Base-by-base conservation (phyloP, 2,329 filamentous ascomycete species). In the Blumeria hordei region DNA sequence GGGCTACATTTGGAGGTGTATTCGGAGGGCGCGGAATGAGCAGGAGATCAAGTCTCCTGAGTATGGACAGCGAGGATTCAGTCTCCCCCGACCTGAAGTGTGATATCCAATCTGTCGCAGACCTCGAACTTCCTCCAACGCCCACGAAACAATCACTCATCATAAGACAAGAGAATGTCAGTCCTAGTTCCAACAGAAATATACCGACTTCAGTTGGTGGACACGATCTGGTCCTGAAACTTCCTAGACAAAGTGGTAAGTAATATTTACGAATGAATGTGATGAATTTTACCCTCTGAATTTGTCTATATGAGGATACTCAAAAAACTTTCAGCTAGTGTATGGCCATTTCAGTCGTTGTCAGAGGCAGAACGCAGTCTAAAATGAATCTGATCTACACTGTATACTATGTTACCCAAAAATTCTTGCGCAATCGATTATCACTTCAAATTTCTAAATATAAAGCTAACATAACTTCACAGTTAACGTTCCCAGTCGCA, bases 91-190 rank as follows among this genome's bases (percentile, higher is more conserved):
- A 94, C 53, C 70, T 75, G 56, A 74, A 76, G 60, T 71, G 74
- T 60, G 77, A 80, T 56, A 74, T 72, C 59, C 77, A 81, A 61
- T 67, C 70, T 5, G 72, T 74, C 54, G 71, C 69, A 16, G 85
- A 88, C 56, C 73, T 70, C 41, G 88, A 94, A 53, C 72, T 90
- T 56, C 88, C 90, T n/a, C 88, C 90, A 0, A 98, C 92, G 1
- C 92, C 92, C 0, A 96, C 92, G 0, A 96, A 94, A 67, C 78
- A 78, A 60, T 67, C 70, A 65, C 57, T 69, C 69, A 55, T 70
- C 36, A 56, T 61, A 9, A 56, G 59, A 11, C 56, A 60, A 44
- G 50, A 57, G 18, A 60, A 60, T 53, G 64, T 62, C 12, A 66
- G 64, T 54, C 64, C 63, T 6, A 64, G 62, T 44, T 60, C 58